Percentiles rank a stretch among this genome's conserved stretches.
phyloP scores from a whole-genome alignment of 495 filamentous ascomycete genomes.

The Tetracladium setigerum region DNA sequence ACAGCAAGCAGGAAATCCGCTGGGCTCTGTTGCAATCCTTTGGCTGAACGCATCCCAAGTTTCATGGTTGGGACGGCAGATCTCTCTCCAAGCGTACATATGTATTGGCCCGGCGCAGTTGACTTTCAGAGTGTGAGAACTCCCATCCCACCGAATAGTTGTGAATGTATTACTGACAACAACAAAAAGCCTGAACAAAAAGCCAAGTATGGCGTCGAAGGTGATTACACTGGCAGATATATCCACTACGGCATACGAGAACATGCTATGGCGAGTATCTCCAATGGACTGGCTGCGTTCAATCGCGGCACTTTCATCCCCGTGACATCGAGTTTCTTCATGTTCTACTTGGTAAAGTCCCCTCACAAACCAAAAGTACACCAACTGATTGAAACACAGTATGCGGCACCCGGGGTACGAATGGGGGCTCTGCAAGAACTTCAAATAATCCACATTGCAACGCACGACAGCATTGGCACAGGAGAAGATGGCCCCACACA shows the following conservation, averaged over 20 bases:
- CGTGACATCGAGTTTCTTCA: slow-evolving; percentile 48
- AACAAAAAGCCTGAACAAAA: background rate
- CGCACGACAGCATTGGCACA: slow-evolving; percentile 51
- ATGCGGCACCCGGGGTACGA: slow-evolving; percentile 49
- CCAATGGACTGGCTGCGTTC: slow-evolving; percentile 47
- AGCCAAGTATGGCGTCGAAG: slow-evolving; percentile 7
- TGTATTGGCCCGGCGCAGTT: slow-evolving; percentile 45
- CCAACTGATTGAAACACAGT: slow-evolving; percentile 11
- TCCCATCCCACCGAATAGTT: background rate
- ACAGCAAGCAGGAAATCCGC: slow-evolving; percentile 43
- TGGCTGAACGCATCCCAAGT: slow-evolving; percentile 35
- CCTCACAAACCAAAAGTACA: background rate
- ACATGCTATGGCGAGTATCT: slow-evolving; percentile 45
- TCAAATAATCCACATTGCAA: slow-evolving; percentile 50
- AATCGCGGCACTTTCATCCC: slow-evolving; percentile 42
- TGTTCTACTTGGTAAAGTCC: slow-evolving; percentile 44
- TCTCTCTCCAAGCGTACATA: slow-evolving; percentile 44
- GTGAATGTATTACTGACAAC: too few relatives aligned
- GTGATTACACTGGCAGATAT: slow-evolving; percentile 36
- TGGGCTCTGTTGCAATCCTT: slow-evolving; percentile 42
- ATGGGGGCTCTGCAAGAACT: slow-evolving; percentile 53
- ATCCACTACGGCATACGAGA: slow-evolving; percentile 48
- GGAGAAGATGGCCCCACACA: slow-evolving; percentile 57
- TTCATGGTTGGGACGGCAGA: slow-evolving; percentile 57
- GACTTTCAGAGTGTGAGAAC: slow-evolving; percentile 44